phyloP scores from a whole-genome alignment of 2,329 filamentous ascomycete genomes.

The Sporothrix phasma region DNA sequence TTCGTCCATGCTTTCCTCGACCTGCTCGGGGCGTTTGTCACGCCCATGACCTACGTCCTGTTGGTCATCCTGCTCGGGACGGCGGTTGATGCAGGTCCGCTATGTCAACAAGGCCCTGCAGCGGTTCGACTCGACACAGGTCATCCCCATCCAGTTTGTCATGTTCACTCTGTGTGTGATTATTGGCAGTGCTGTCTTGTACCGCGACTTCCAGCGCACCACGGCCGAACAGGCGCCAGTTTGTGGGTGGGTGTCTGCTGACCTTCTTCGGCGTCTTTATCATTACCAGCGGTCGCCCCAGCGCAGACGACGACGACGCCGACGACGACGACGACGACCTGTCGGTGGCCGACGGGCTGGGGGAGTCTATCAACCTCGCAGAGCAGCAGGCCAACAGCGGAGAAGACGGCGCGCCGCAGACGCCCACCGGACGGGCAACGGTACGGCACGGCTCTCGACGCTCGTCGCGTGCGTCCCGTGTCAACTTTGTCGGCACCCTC shows the following conservation, averaged over 20 bases:
- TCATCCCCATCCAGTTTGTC: constrained; percentile 96
- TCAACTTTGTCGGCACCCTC: constrained; percentile 33
- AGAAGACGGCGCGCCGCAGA: constrained; percentile 8
- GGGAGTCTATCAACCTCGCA: constrained; percentile 49
- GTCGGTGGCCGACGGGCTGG: constrained; percentile 38
- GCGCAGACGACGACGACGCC: constrained; percentile 47
- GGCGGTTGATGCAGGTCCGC: constrained; percentile 90
- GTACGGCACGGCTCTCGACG: constrained; percentile 14
- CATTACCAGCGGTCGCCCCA: constrained; percentile 74
- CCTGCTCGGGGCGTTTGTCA: constrained; percentile 82
- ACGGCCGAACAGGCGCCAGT: constrained; percentile 67
- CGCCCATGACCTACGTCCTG: constrained; percentile 85
- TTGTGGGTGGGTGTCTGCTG: constrained; percentile 78
- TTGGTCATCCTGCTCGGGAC: constrained; percentile 68
- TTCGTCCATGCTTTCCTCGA: constrained; percentile 87
- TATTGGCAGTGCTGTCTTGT: constrained; percentile 82
- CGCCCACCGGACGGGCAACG: background rate
- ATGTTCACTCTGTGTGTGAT: constrained; percentile 95
- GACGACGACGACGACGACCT: constrained; percentile 54
- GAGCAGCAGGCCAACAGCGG: constrained; percentile 46
- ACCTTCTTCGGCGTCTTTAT: constrained; percentile 97
- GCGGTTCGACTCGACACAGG: constrained; percentile 91
- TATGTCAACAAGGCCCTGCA: constrained; percentile 86
- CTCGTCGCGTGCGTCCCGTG: constrained; percentile 39
- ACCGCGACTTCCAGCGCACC: constrained; percentile 86